Evolutionary conservation across 768 basidiomycete species (phyloP), one percentile per base, ranked within the genome.

Genomic region (Boletus vinaceobasis): DNA sequence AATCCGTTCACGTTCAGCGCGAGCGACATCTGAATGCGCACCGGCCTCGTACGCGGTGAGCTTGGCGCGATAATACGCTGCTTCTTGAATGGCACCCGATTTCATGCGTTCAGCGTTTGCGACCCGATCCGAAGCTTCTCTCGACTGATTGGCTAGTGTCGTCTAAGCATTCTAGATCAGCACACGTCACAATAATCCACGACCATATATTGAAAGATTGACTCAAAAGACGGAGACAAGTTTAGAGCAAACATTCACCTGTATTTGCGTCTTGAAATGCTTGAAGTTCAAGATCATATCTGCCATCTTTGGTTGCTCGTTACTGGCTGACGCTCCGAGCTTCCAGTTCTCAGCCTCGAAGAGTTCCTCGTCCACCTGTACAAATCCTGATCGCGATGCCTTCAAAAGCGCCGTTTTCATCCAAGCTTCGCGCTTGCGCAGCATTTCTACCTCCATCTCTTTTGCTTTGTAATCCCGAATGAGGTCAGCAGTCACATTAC

Each of bases 21-120:
- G 85, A 32, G 77, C 73, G 2, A 84, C 65, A 33, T 96, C 94
- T 7, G 73, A 65, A 10, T 86, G 80, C 17, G 84, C 81, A 42
- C 81, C 78, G 1, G 81, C 73, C 68, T 98, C 97, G 48, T 92
- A 73, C 0, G 96, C 93, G 3, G 85, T 81, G n/a, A 96, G 75
- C 73, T 98, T 98, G 44, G 95, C 91, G 47, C 95, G 91, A 68
- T 94, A 97, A 74, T 89, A 98, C 1, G 94, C 92, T 3, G 95
- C 90, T 72, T 99, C 97, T 71, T 98, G 92, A 8, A 90, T 73
- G 1, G 97, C 97, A 40, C 82, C 86, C 7, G 78, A 70, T 57
- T 88, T 87, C 58, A 85, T 72, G 48, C 88, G 83, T 59, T 95
- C 92, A 0, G 90, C 88, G 49, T 93, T 89, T 4, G 83, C 77